Base-by-base conservation (phyloP, 805 yeast genomes). In the Grigorovia transvaalensis region DNA sequence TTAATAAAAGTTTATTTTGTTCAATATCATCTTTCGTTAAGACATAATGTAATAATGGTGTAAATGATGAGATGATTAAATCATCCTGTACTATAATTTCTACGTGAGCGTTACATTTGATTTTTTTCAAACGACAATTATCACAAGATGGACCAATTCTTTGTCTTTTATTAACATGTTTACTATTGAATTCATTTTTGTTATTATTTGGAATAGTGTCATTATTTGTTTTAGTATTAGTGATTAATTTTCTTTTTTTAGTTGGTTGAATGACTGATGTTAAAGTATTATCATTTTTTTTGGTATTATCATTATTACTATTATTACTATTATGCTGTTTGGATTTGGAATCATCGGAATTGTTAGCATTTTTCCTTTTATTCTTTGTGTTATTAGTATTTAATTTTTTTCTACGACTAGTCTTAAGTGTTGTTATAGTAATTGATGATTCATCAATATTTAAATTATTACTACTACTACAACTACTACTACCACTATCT, bases 61-160 rank as follows among this genome's bases (percentile, higher is more conserved):
- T 50, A 42, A 53, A 49, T 44, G 55, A 49, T 18, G 55, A 50
- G 5, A 60, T 48, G 23, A 60, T 51, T 17, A 53, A 17, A 18
- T 68, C 60, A 51, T 60, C 61, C 48, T 64, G 66, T 23, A 52
- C 47, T 11, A 79, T 53, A 30, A 78, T 71, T 33, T 68, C 66
- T 12, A 83, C 79, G 56, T 76, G 81, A 1, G 90, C 87, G 64
- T 84, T 81, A 67, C 91, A 84, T 67, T 84, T 84, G 53, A 84
- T 84, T 63, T 84, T 84, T 53, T 88, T 74, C n/a, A 78, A 63
- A 51, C 89, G 72, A 64, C 91, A 84, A 49, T 78, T 71, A 63
- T 84, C 89, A 65, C 91, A 84, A 40, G 85, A 78, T 8, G 91
- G 91, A 0, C 91, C 91, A 23, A 80, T 72, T 52, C 91, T 69